Evolutionary conservation across 495 filamentous ascomycete genomes (phyloP).

Genomic region (Rhizodiscina lignyota): DNA sequence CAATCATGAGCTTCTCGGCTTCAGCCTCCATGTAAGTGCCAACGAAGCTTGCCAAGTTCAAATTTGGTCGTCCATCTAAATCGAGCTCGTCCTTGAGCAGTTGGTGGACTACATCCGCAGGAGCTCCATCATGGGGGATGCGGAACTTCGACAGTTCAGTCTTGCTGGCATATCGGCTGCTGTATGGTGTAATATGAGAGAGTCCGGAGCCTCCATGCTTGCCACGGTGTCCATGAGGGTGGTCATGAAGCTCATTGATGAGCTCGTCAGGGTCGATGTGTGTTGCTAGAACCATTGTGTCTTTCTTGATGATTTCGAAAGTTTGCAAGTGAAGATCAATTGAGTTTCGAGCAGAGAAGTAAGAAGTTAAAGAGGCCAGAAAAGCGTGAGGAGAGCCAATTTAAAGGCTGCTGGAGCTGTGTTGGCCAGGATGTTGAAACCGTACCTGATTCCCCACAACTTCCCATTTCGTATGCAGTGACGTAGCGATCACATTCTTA

Average conservation of each 20-base stretch:
- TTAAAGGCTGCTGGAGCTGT: too few species aligned
- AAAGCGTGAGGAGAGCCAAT: too few species aligned
- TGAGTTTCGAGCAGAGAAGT: too few species aligned
- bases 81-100: constrained; percentile 60
- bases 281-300: constrained; percentile 11
- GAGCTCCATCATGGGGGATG: constrained; percentile 44
- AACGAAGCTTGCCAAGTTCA: constrained; percentile 59
- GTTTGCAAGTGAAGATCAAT: too few species aligned
- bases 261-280: constrained; percentile 14
- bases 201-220: constrained; percentile 24
- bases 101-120: constrained; percentile 47
- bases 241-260: constrained; percentile 17
- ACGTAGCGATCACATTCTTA: too few species aligned
- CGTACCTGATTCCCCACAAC: too few species aligned
- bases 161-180: constrained; percentile 41
- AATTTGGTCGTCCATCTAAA: constrained; percentile 48
- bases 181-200: constrained; percentile 45
- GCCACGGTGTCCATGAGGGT: constrained; percentile 22
- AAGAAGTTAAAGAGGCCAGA: too few species aligned
- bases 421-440: too few species aligned
- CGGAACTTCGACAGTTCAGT: constrained; percentile 50
- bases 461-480: too few species aligned
- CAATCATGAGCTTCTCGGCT: constrained; percentile 45
- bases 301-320: constrained; percentile 1
- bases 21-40: constrained; percentile 56